These are phyloP conservation scores for Platismatia glauca DNA, from an alignment of 495 filamentous ascomycete species.

Conservation along the genomic window DNA sequence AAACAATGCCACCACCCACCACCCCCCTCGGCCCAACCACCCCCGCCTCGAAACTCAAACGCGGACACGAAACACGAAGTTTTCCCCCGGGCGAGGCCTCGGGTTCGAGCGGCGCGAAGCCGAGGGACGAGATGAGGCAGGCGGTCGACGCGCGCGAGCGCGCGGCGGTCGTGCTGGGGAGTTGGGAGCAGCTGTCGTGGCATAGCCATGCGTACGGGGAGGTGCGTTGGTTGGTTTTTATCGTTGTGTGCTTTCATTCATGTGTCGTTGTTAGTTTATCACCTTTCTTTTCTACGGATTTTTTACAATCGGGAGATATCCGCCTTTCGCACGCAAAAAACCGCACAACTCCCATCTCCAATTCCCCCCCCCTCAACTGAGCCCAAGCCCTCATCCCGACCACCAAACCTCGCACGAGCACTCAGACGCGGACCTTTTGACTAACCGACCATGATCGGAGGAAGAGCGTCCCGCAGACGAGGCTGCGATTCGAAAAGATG, in stretches of 20 bases:
- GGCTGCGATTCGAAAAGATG: conserved; percentile 25
- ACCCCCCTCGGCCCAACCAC: not conserved
- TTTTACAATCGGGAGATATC: not conserved
- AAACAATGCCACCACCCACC: not conserved
- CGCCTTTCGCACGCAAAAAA: no score
- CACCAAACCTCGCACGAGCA: no score
- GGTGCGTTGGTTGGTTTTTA: conserved; percentile 9
- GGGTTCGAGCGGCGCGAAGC: not conserved
- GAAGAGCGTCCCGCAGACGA: conserved; percentile 32
- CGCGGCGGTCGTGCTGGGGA: conserved; percentile 9
- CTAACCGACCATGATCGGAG: not conserved
- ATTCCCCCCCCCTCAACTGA: no score
- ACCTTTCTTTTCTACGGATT: not conserved
- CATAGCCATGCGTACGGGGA: conserved; percentile 5
- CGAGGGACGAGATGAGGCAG: conserved; percentile 7
- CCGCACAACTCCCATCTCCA: no score
- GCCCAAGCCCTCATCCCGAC: no score
- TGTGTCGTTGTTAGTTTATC: not conserved
- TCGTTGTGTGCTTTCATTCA: not conserved
- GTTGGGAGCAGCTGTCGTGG: conserved; percentile 18
- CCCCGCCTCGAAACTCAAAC: not conserved
- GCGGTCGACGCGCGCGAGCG: conserved; percentile 10
- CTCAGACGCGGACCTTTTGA: no score
- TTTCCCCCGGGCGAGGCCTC: not conserved
- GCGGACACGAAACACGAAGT: not conserved